phyloP scores from a whole-genome alignment of 2,329 filamentous ascomycete genomes.

The Cytospora piceicola region DNA sequence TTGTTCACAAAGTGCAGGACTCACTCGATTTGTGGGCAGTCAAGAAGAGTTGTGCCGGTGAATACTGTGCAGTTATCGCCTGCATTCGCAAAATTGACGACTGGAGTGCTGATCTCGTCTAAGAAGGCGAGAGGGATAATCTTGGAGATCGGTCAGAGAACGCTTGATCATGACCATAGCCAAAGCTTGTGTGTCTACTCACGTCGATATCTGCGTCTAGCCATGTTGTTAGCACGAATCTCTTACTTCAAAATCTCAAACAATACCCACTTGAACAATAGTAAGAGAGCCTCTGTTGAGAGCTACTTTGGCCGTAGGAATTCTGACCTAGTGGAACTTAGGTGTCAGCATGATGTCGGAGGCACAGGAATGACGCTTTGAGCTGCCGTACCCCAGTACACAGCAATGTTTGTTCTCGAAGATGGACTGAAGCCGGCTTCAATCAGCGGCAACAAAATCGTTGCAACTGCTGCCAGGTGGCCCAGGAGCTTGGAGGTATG shows the following conservation, averaged over 20 bases:
- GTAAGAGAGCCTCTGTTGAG: slow-evolving; percentile 58
- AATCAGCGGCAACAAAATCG: slow-evolving; percentile 36
- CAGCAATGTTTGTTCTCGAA: slow-evolving; percentile 59
- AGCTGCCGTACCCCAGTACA: slow-evolving; percentile 64
- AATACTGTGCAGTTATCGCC: slow-evolving; percentile 65
- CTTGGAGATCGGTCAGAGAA: slow-evolving; percentile 37
- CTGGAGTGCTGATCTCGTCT: slow-evolving; percentile 56
- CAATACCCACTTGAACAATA: slow-evolving; percentile 62
- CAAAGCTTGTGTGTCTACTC: slow-evolving; percentile 30
- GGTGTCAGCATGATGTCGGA: neutral
- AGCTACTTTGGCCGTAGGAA: slow-evolving; percentile 53
- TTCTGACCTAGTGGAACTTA: slow-evolving; percentile 55
- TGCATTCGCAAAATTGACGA: slow-evolving; percentile 67
- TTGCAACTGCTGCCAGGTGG: slow-evolving; percentile 1
- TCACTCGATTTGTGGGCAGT: slow-evolving; percentile 68
- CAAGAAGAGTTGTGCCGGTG: slow-evolving; percentile 58
- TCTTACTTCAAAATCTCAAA: neutral
- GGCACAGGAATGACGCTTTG: slow-evolving; percentile 15
- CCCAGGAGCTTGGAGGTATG: neutral
- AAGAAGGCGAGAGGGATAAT: slow-evolving; percentile 69
- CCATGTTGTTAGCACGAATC: neutral
- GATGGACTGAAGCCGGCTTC: slow-evolving; percentile 50
- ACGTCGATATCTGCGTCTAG: slow-evolving; percentile 54
- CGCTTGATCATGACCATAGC: slow-evolving; percentile 5
- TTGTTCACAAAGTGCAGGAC: slow-evolving; percentile 34